Evolutionary conservation across 768 basidiomycete genomes (phyloP), one percentile per base, ranked within the genome.

Genomic region (Leccinum barrowsii): DNA sequence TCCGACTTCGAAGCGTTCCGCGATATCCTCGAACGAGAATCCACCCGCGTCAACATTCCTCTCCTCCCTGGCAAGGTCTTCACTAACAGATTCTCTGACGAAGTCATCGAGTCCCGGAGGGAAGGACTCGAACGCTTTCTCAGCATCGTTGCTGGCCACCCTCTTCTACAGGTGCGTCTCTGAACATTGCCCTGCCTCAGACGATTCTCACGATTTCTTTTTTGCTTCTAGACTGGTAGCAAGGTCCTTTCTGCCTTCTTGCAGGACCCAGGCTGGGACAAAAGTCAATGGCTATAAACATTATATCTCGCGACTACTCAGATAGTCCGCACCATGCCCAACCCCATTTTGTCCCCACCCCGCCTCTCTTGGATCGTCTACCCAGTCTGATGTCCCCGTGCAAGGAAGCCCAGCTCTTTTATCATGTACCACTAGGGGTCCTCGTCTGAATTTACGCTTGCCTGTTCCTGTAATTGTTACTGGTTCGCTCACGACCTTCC

Each of bases 61-160:
- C 85, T 93, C 17, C 85, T 99, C 34, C 96, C 97, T 2, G 97
- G 97, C 55, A 99, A 98, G 74, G 92, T 98, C 42, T 99, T 99
- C 76, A 97, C 95, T 32, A 98, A 97, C 69, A 81, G 97, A 40
- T 99, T 98, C 76, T 94, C 94, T 15, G 96, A 98, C 66, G 97
- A 99, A 74, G 90, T 98, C 48, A 98, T 99, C 58, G 96, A 98
- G 74, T 78, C 81, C 56, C 77, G 97, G 59, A 78, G 96, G 63
- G 95, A 98, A 70, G 96, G 96, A 1, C 76, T 98, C 22, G 96
- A 98, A 77, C 79, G 96, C 30, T 99, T 98, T 76, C 73, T 99
- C 66, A 93, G 91, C 65, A 85, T 99, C 61, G 96, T 99, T 50
- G 97, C 97, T 2, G 97, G 97, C 0, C 97, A 99, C 72, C 97